Evolutionary conservation across 2,329 filamentous ascomycete species (phyloP).

Genomic region (Cladosporium sp.): DNA sequence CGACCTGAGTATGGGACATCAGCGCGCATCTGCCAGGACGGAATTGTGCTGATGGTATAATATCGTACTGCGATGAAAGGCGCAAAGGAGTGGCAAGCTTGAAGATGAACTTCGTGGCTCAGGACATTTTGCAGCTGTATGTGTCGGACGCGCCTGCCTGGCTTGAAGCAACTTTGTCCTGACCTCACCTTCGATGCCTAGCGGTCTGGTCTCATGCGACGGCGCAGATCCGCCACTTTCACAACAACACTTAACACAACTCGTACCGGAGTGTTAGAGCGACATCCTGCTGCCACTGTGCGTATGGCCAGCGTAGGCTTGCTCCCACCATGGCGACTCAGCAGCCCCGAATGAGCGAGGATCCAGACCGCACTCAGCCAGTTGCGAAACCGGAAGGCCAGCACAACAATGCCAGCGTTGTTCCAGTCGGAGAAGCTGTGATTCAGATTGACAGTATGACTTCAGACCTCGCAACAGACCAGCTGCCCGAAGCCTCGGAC

Average conservation of each 20-base stretch:
- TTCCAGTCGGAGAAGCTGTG: neutral
- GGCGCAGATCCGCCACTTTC: neutral
- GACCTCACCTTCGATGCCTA: conserved; percentile 13
- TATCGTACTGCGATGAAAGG: neutral
- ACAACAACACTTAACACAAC: neutral
- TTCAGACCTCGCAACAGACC: neutral
- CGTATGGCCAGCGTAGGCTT: neutral
- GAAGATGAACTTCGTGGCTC: neutral
- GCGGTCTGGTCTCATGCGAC: neutral
- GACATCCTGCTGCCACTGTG: neutral
- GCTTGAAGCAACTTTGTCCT: conserved; percentile 8
- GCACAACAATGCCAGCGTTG: neutral
- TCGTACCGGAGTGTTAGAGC: neutral
- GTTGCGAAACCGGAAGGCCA: neutral
- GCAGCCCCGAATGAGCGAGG: neutral
- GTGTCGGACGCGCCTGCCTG: conserved; percentile 3
- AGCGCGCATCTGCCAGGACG: neutral
- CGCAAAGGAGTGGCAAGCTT: neutral
- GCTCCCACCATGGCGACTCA: neutral
- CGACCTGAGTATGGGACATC: neutral
- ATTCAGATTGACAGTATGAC: neutral
- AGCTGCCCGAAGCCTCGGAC: neutral
- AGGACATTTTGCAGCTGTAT: neutral
- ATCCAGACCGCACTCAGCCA: neutral
- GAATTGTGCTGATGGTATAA: neutral